These are phyloP conservation scores for Agastache rugosa DNA, from an alignment of 257 asterid genomes.

Conservation along the genomic window DNA sequence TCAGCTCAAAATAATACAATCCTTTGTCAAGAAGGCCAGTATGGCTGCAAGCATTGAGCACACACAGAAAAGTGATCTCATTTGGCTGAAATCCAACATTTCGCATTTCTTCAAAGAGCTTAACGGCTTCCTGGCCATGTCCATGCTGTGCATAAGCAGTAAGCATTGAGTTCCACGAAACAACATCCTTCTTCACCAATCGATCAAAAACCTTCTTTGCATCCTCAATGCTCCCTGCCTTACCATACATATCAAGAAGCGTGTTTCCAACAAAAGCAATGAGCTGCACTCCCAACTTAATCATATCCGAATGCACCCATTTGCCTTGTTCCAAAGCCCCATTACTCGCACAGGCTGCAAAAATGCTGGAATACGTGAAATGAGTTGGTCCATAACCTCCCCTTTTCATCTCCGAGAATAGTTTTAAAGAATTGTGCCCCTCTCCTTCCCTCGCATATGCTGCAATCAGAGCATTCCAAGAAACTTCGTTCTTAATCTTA, in stretches of 20 bases:
- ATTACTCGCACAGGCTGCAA: conserved; percentile 65
- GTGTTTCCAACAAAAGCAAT: conserved; percentile 78
- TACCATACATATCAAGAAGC: conserved; percentile 86
- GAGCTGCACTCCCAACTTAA: conserved; percentile 62
- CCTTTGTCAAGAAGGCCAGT: conserved; percentile 77
- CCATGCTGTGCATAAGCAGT: conserved; percentile 91
- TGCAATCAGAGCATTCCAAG: conserved; percentile 85
- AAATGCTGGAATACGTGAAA: conserved; percentile 76
- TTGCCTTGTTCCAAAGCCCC: conserved; percentile 88
- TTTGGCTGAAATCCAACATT: conserved; percentile 61
- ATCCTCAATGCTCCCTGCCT: conserved; percentile 75
- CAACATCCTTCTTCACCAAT: conserved; percentile 61
- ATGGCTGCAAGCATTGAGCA: conserved; percentile 87
- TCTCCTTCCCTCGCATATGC: conserved; percentile 76
- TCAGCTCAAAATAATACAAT: conserved; percentile 63
- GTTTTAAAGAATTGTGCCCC: conserved; percentile 54
- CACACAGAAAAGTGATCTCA: conserved; percentile 69
- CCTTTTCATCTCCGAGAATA: conserved; percentile 71
- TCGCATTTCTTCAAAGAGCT: conserved; percentile 68
- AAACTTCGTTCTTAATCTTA: conserved; percentile 64
- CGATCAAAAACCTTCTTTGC: conserved; percentile 70
- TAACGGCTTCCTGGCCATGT: conserved; percentile 64
- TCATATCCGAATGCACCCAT: conserved; percentile 79
- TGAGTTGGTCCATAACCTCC: conserved; percentile 66
- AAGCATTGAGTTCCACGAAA: conserved; percentile 91